phyloP scores from a whole-genome alignment of 805 yeast species.

The Debaryomyces hansenii region DNA sequence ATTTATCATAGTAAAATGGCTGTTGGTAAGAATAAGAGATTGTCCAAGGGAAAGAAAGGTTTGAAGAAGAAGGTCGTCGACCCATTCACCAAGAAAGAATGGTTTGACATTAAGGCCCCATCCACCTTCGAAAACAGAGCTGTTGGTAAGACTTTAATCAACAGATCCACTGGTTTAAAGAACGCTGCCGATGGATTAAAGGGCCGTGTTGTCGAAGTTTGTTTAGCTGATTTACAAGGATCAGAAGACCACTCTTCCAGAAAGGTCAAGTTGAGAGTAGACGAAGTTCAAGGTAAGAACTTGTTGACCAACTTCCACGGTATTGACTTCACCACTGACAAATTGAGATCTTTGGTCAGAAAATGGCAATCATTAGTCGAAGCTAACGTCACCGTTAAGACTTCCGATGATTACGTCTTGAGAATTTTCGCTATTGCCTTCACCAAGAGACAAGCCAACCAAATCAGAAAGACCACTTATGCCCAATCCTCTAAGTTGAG shows the following conservation, averaged over 20 bases:
- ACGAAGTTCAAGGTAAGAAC: slow-evolving; percentile 97
- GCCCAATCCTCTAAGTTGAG: slow-evolving; percentile 95
- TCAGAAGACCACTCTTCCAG: slow-evolving; percentile 96
- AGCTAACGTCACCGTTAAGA: slow-evolving; percentile 95
- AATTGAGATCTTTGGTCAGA: slow-evolving; percentile 92
- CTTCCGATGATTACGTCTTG: slow-evolving; percentile 91
- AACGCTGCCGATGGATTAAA: slow-evolving; percentile 94
- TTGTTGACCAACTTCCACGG: slow-evolving; percentile 98
- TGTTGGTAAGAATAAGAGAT: slow-evolving; percentile 88
- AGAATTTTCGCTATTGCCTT: slow-evolving; percentile 94
- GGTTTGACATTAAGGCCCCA: slow-evolving; percentile 97
- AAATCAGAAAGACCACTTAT: slow-evolving; percentile 91
- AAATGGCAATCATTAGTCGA: slow-evolving; percentile 97
- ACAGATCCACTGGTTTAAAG: slow-evolving; percentile 95
- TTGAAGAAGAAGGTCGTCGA: slow-evolving; percentile 97
- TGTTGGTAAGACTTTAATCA: slow-evolving; percentile 94
- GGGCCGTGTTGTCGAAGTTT: slow-evolving; percentile 93
- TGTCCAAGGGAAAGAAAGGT: slow-evolving; percentile 85
- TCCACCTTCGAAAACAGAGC: slow-evolving; percentile 94
- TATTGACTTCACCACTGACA: slow-evolving; percentile 93
- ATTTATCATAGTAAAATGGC: slow-evolving; percentile 47
- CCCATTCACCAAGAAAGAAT: slow-evolving; percentile 97
- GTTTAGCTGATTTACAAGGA: slow-evolving; percentile 93
- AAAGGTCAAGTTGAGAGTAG: slow-evolving; percentile 92
- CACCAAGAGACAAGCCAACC: slow-evolving; percentile 94